Base-by-base conservation (phyloP, 1,284 basidiomycete species). In the Exobasidium cylindrosporum region DNA sequence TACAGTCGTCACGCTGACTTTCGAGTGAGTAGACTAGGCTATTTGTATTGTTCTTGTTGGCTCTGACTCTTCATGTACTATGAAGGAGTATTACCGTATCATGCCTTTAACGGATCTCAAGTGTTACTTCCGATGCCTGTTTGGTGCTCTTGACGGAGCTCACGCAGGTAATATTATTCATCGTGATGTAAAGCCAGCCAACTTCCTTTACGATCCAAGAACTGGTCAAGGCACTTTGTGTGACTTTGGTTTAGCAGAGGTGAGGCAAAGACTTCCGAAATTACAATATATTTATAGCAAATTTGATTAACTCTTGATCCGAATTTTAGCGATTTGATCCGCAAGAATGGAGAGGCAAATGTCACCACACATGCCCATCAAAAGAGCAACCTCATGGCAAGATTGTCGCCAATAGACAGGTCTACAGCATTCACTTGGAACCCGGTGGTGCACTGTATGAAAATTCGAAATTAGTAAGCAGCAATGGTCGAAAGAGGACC, bases 141-240 rank as follows among this genome's bases (percentile, higher is more conserved):
- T 98, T 79, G 88, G 90, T 23, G 93, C 92, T 0, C 81, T 98
- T 57, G 87, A 89, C 56, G 92, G 95, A 71, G 89, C 92, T 24
- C 96, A 98, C 78, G 82, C 86, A n/a, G 84, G 91, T 54, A 87
- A 86, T 5, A 89, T 98, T 74, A 90, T 98, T 55, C 95, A 98
- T 81, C 91, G 95, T 40, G 95, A 98, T 81, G 91, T 98, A 74
- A 98, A 98, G 79, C 96, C 95, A 17, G 95, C 95, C 65, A 98
- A 98, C 81, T 98, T 98, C 77, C 85, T 98, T 32, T 98, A 91
- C 80, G 91, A 98, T 80, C 88, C 91, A 31, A 85, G 85, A 49
- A 89, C 88, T 3, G 89, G 89, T 1, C 83, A 88, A 4, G 95
- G 96, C 10, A 91, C 90, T 0, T 82, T 99, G 7, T 95, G 92